Evolutionary conservation across 306 rosid genomes (phyloP), one percentile per base, ranked within the genome.

Genomic region (Rosa persica): DNA sequence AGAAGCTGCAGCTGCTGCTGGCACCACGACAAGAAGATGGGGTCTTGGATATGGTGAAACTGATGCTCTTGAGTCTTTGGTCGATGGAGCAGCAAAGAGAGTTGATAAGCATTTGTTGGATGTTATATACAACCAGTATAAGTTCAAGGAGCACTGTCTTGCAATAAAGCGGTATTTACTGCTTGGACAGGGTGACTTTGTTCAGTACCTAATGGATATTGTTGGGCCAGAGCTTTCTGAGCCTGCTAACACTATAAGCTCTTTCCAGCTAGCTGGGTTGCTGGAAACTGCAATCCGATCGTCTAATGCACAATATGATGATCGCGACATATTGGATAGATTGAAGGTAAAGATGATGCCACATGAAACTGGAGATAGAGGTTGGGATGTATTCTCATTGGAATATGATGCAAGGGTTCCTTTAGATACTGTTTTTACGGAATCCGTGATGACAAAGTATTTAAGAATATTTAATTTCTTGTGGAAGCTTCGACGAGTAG

Each of bases 111-210:
- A 87, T 84, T 79, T 95, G 82, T 82, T 95, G 90, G 96, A 91
- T 84, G 98, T 95, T 57, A 90, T 95, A 65, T 83, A 91, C 89
- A 82, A 73, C 70, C 86, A 89, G 72, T 95, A 91, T 73, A 95
- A 93, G 79, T 93, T 95, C 88, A 95, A 89, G 87, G 98, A 95
- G 22, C 99, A 95, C 74, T 95, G 99, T 80, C 96, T 93, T 65
- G 99, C 99, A 36, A 95, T 95, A 83, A 95, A 95, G 86, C 88
- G 89, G 57, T 95, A 95, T 81, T 85, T 95, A 76, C 79, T 95
- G 61, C 93, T 95, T 76, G 97, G 98, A 66, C 97, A 95, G 79
- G 99, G 99, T 72, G 99, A 95, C 85, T 95, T 95, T 86, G 99
- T 95, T 79, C 99, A 90, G 81, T 95, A 90, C 86, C 87, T 95